Conservation (phyloP, 1,284 basidiomycete species). For the Malassezia dermatis region DNA sequence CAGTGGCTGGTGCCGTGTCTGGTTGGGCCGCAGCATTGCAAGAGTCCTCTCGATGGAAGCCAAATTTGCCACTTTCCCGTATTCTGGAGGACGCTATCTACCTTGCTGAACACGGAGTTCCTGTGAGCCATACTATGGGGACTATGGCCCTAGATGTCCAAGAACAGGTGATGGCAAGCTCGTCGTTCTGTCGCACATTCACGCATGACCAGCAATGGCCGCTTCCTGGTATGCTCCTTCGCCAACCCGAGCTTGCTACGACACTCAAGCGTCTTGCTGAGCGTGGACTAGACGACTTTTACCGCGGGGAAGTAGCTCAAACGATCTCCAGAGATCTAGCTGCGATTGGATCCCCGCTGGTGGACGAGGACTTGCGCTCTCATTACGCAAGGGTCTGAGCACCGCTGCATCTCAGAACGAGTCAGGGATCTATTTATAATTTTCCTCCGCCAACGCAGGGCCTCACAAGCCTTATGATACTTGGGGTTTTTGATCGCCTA, state of each 20-base stretch:
- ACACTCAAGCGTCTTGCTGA: neutral
- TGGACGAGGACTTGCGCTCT: neutral
- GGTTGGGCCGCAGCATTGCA: neutral
- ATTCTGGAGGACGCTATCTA: constrained; percentile 1
- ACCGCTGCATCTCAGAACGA: neutral
- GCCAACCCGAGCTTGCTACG: neutral
- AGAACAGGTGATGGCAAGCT: neutral
- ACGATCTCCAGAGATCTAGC: neutral
- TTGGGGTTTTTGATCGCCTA: neutral
- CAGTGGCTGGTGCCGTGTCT: neutral
- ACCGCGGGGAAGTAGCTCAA: neutral
- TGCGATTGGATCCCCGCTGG: neutral
- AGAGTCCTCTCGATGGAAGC: neutral
- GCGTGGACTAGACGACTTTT: neutral
- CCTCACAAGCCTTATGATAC: neutral
- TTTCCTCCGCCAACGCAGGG: constrained; percentile 1
- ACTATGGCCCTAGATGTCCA: neutral
- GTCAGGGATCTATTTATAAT: neutral
- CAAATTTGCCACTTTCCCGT: neutral
- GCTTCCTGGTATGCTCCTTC: neutral
- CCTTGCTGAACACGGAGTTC: neutral
- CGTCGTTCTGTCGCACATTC: neutral
- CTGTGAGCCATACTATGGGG: neutral
- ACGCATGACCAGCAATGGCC: neutral
- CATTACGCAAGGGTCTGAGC: neutral